Conservation (phyloP, 345 rosid genomes). For the Trapa bicornis region DNA sequence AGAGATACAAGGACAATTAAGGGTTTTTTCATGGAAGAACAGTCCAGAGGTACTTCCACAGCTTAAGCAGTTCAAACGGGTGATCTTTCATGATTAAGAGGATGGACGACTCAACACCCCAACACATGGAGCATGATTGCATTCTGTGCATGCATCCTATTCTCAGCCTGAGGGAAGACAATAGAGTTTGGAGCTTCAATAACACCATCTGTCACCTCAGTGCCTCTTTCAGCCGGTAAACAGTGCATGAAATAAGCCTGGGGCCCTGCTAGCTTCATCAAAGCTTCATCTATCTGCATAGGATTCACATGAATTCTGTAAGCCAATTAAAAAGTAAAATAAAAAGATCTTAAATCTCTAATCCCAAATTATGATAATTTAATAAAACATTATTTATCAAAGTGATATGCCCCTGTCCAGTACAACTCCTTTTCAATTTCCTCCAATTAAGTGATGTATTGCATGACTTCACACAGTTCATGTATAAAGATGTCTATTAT, state of each 20-base stretch:
- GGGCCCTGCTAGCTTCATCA: slow-evolving; percentile 79
- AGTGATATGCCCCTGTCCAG: too few relatives aligned
- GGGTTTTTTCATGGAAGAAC: not conserved
- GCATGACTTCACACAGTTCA: too few relatives aligned
- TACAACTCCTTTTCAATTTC: too few relatives aligned
- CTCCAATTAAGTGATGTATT: too few relatives aligned
- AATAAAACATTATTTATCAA: too few relatives aligned
- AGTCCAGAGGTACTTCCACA: not conserved
- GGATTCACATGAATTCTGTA: not conserved
- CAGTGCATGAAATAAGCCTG: slow-evolving; percentile 95
- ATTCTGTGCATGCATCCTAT: slow-evolving; percentile 90
- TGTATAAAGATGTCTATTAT: too few relatives aligned
- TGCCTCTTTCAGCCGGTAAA: slow-evolving; percentile 95
- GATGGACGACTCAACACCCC: slow-evolving; percentile 21
- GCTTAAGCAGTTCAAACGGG: not conserved
- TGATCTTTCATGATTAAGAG: not conserved
- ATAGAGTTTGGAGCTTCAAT: slow-evolving; percentile 85
- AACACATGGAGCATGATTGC: slow-evolving; percentile 76
- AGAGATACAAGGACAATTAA: not conserved
- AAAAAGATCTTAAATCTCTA: not conserved
- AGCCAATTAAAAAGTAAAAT: not conserved
- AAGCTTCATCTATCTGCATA: slow-evolving; percentile 64
- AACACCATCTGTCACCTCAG: slow-evolving; percentile 75
- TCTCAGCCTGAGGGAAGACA: slow-evolving; percentile 91
- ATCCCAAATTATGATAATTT: too few relatives aligned